phyloP scores from a whole-genome alignment of 2,329 filamentous ascomycete species.

The Arthrobotrys entomopaga region DNA sequence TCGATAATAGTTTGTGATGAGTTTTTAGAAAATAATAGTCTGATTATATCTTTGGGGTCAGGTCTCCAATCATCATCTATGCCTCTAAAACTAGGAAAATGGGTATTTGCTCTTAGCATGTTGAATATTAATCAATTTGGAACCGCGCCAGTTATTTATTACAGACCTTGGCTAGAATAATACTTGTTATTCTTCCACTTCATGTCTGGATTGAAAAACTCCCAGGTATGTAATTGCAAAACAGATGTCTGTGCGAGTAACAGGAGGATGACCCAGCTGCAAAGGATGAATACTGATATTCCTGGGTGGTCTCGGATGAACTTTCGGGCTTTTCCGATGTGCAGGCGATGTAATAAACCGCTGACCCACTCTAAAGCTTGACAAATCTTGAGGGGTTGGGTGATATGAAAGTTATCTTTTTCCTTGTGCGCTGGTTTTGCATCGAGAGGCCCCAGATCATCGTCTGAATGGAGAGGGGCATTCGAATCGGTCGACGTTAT shows the following conservation, averaged over 20 bases:
- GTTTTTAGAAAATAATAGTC: slow-evolving; percentile 45
- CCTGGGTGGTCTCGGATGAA: neutral
- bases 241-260: slow-evolving; percentile 37
- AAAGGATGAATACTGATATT: slow-evolving; percentile 8
- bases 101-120: slow-evolving; percentile 14
- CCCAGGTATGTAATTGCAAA: slow-evolving; percentile 29
- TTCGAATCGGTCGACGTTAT: too few species aligned
- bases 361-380: neutral
- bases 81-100: slow-evolving; percentile 1
- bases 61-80: slow-evolving; percentile 44
- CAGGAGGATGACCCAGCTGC: slow-evolving; percentile 35
- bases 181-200: slow-evolving; percentile 1
- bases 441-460: too few species aligned
- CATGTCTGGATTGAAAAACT: neutral
- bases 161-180: slow-evolving; percentile 39
- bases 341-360: neutral
- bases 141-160: neutral
- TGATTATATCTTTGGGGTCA: slow-evolving; percentile 33
- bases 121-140: neutral
- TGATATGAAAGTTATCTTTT: too few species aligned
- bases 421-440: too few species aligned
- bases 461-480: too few species aligned
- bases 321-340: neutral
- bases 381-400: neutral
- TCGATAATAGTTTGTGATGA: slow-evolving; percentile 45